A percentile compares a stretch with the other conserved stretches of the same genome.
Conservation (phyloP, 2,329 filamentous ascomycete species). For the Claviceps africana region DNA sequence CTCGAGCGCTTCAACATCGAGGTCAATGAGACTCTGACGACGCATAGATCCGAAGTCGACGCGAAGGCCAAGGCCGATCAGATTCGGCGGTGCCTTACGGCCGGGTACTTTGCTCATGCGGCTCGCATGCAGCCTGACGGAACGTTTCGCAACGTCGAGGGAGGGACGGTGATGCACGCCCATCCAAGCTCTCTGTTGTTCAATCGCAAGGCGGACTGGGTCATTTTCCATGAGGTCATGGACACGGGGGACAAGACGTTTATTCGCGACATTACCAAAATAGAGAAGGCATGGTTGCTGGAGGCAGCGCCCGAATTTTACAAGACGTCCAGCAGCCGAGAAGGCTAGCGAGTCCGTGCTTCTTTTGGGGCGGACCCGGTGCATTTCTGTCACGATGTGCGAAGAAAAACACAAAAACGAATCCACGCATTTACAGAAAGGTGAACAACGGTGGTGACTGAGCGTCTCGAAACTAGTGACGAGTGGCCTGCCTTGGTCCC, state of each 20-base stretch:
- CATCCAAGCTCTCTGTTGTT: conserved; percentile 93
- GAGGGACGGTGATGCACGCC: conserved; percentile 63
- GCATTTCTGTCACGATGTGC: too few species aligned
- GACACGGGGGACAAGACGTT: conserved; percentile 80
- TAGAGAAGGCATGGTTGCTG: conserved; percentile 82
- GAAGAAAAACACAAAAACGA: too few species aligned
- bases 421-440: too few species aligned
- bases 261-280: conserved; percentile 83
- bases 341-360: conserved; percentile 2
- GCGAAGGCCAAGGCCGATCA: conserved; percentile 43
- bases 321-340: conserved; percentile 32
- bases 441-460: too few species aligned
- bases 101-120: conserved; percentile 85
- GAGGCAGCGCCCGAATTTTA: conserved; percentile 84
- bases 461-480: background rate
- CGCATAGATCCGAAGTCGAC: conserved; percentile 16
- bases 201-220: conserved; percentile 92
- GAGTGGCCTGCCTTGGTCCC: background rate
- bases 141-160: conserved; percentile 73
- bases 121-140: conserved; percentile 91
- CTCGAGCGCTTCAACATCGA: conserved; percentile 71
- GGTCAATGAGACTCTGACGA: conserved; percentile 47
- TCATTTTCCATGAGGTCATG: conserved; percentile 86
- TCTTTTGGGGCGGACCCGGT: background rate
- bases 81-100: conserved; percentile 72